These are phyloP conservation scores for Hypsizygus marmoreus DNA, from an alignment of 768 basidiomycete species.

Conservation along the genomic window DNA sequence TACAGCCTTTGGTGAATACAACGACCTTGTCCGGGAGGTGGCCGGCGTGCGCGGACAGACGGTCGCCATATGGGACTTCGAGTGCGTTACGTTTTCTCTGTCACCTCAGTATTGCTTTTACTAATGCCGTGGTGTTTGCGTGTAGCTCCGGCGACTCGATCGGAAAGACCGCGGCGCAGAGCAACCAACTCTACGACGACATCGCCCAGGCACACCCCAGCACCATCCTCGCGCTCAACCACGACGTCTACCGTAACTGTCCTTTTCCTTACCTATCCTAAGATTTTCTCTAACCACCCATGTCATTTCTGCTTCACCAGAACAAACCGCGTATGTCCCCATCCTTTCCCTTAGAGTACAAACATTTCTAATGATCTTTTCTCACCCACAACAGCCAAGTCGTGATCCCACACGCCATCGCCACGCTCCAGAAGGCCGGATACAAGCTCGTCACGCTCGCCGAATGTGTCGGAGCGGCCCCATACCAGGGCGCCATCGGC, in stretches of 20 bases:
- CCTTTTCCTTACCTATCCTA: not conserved
- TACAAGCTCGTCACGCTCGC: slow-evolving; percentile 41
- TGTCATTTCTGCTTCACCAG: slow-evolving; percentile 9
- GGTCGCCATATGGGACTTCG: slow-evolving; percentile 29
- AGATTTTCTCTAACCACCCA: too few species aligned
- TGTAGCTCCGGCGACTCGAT: slow-evolving; percentile 38
- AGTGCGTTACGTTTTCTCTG: slow-evolving; percentile 11
- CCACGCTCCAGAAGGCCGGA: slow-evolving; percentile 34
- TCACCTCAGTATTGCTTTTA: not conserved
- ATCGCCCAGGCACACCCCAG: slow-evolving; percentile 25
- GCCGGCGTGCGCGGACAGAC: slow-evolving; percentile 20
- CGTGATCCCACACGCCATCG: slow-evolving; percentile 38
- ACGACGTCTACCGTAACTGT: slow-evolving; percentile 32
- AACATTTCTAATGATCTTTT: not conserved
- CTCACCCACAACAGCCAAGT: slow-evolving; percentile 17
- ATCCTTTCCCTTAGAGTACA: not conserved
- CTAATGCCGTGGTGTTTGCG: not conserved
- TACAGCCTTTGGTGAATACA: slow-evolving; percentile 41
- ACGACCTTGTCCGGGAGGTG: slow-evolving; percentile 35
- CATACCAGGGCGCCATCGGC: slow-evolving; percentile 31
- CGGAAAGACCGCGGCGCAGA: slow-evolving; percentile 29
- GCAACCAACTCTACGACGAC: slow-evolving; percentile 28
- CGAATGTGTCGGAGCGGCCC: slow-evolving; percentile 34
- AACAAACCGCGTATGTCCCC: slow-evolving; percentile 21
- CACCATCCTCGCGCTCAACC: slow-evolving; percentile 39